Evolutionary conservation across 306 rosid species (phyloP).

Genomic region (Echinosophora koreensis): DNA sequence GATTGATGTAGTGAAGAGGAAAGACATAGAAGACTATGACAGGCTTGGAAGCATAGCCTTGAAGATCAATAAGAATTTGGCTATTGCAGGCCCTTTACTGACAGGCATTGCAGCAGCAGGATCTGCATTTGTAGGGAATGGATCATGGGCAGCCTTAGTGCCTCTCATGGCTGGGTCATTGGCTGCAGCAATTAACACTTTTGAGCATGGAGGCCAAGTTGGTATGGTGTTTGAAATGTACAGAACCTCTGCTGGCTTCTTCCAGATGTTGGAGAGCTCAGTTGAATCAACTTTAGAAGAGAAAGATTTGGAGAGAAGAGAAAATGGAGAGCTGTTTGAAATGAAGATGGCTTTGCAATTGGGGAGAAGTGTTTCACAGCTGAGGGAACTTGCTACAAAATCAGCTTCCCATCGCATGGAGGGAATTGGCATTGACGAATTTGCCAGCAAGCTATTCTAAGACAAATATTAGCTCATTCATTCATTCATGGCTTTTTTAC

Average conservation of each 20-base stretch:
- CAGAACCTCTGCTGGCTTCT: conserved; percentile 64
- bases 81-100: conserved; percentile 76
- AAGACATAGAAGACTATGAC: conserved; percentile 71
- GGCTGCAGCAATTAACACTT: conserved; percentile 58
- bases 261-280: conserved; percentile 53
- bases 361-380: conserved; percentile 72
- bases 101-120: conserved; percentile 73
- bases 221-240: conserved; percentile 87
- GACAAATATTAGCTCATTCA: not conserved
- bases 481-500: too few species aligned
- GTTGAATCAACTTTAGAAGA: conserved; percentile 62
- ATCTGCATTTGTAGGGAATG: conserved; percentile 55
- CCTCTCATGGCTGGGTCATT: conserved; percentile 69
- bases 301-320: conserved; percentile 63
- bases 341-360: conserved; percentile 69
- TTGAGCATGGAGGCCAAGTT: conserved; percentile 75
- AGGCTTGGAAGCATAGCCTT: conserved; percentile 68
- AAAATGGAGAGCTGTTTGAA: conserved; percentile 67
- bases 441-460: conserved; percentile 57
- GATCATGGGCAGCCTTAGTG: conserved; percentile 42
- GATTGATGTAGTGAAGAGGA: conserved; percentile 55
- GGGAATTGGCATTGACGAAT: conserved; percentile 63
- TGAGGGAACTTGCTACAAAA: conserved; percentile 62
- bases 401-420: conserved; percentile 53
- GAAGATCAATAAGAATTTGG: conserved; percentile 68